Conservation (phyloP, 768 basidiomycete species). For the Amanita subjunquillea region DNA sequence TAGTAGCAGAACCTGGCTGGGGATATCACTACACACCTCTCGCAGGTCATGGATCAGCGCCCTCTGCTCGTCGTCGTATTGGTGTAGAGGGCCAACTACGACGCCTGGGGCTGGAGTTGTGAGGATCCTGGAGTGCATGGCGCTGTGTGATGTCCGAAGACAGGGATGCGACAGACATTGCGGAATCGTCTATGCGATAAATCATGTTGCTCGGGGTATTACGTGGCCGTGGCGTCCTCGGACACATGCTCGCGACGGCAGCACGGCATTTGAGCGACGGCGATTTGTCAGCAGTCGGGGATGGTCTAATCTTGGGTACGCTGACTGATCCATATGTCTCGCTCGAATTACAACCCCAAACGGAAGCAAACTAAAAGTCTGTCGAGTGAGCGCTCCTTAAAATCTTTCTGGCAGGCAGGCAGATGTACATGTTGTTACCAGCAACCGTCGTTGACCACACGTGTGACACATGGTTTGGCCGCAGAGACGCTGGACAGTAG, state of each 20-base stretch:
- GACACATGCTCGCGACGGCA: background rate
- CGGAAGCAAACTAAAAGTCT: background rate
- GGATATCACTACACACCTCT: conserved; percentile 32
- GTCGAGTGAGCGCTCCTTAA: no score
- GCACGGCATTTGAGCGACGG: background rate
- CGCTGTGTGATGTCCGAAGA: background rate
- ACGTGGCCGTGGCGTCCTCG: background rate
- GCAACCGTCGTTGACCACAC: no score
- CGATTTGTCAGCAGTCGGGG: background rate
- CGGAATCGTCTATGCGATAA: background rate
- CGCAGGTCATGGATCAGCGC: conserved; percentile 48
- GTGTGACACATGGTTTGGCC: no score
- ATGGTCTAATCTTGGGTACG: background rate
- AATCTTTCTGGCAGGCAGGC: no score
- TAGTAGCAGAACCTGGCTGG: background rate
- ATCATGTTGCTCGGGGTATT: background rate
- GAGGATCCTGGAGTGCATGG: conserved; percentile 25
- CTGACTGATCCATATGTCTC: background rate
- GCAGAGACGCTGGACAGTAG: background rate
- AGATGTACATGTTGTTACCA: no score
- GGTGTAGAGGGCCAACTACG: conserved; percentile 39
- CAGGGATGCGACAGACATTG: background rate
- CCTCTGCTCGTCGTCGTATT: conserved; percentile 56
- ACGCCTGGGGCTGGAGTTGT: conserved; percentile 45
- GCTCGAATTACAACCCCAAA: background rate